Conservation (phyloP, 192 early-diverging fungal species). For the Backusella mclennaniae region DNA sequence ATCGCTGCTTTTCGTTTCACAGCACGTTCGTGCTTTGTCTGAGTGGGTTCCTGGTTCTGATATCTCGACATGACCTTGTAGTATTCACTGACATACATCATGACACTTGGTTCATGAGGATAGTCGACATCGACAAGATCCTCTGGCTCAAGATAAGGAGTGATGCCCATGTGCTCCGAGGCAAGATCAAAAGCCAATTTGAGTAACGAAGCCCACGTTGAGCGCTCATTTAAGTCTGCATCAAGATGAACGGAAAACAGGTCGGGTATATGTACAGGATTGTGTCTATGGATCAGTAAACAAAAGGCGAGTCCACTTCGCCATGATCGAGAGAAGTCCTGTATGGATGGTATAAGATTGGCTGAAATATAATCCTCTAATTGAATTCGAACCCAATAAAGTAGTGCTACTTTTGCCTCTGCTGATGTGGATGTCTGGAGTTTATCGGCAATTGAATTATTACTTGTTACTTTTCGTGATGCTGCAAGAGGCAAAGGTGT, state of each 20-base stretch:
- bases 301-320: slow-evolving; percentile 50
- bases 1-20: slow-evolving; percentile 19
- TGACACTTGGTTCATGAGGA: slow-evolving; percentile 52
- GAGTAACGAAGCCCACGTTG: slow-evolving; percentile 34
- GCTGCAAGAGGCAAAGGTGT: neutral
- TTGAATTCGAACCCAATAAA: slow-evolving; percentile 51
- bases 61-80: slow-evolving; percentile 50
- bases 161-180: slow-evolving; percentile 39
- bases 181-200: slow-evolving; percentile 42
- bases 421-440: slow-evolving; percentile 10
- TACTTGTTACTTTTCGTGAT: neutral
- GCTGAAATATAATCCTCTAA: slow-evolving; percentile 47
- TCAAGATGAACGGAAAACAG: slow-evolving; percentile 37
- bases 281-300: slow-evolving; percentile 46
- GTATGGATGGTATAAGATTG: slow-evolving; percentile 46
- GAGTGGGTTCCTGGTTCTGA: slow-evolving; percentile 28
- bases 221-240: slow-evolving; percentile 36
- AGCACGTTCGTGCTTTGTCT: slow-evolving; percentile 17
- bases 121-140: slow-evolving; percentile 49
- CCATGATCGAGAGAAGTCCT: slow-evolving; percentile 53
- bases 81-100: slow-evolving; percentile 55
- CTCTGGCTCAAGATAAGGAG: slow-evolving; percentile 41
- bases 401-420: slow-evolving; percentile 48
- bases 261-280: slow-evolving; percentile 43
- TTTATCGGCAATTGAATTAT: slow-evolving; percentile 8